Base-by-base conservation (phyloP, 1,284 basidiomycete species). In the Apiotrichum brassicae region DNA sequence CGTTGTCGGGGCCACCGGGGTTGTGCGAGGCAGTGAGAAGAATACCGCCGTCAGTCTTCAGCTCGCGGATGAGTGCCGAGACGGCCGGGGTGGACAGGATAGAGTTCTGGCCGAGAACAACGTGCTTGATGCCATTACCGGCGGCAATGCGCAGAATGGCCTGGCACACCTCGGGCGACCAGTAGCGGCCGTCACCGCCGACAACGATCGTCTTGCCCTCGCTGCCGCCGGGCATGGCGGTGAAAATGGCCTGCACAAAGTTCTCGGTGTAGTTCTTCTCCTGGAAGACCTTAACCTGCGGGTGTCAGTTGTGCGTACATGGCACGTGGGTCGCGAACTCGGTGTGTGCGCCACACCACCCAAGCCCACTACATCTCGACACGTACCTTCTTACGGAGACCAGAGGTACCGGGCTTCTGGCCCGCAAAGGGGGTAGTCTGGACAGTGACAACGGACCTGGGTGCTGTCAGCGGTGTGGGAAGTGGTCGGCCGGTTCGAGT, bases 11-110 rank as follows among this genome's bases (percentile, higher is more conserved):
- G 38, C 94, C 94, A 56, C 94, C 94, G 11, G 94, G 93, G 76
- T 98, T 98, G 80, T 98, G 94, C 57, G 84, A 87, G 23, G 94
- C 94, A n/a, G 94, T 98, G 59, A 98, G 81, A 42, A 98, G 80
- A 75, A 98, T 98, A 61, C 94, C 94, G 45, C 95, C 94, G 64
- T 91, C 85, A 1, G 93, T 92, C 76, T 97, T 93, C 79, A 90
- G 88, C 64, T 87, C 87, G 58, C 94, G 82, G 75, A 98, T 98
- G 62, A 97, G 76, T 73, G 97, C 92, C 56, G 90, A 95, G 6
- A 87, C 94, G 28, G 95, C 95, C 8, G 94, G 94, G 4, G 94
- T 98, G 41, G 95, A 98, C 45, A 97, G 79, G 68, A 98, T 97
- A 23, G 82, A 78, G 70, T 95, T 79, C 70, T 93, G 82, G 51